Evolutionary conservation across 495 filamentous ascomycete species (phyloP), one percentile per base, ranked within the genome.

Genomic region (Neurospora tetrasperma): DNA sequence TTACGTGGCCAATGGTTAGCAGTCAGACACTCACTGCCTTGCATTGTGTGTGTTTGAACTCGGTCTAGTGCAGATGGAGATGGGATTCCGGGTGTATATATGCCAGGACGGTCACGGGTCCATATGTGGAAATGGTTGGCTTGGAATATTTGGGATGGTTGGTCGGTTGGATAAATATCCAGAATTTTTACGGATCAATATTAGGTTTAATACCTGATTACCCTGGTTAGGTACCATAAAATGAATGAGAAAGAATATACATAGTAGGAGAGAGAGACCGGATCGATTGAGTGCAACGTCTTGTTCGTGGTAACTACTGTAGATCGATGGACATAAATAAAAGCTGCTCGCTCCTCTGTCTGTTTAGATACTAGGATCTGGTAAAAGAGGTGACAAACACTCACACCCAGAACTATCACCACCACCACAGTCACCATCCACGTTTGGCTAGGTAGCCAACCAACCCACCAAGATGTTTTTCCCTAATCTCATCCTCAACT

Each of bases 381-480:
- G 35, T 38, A 2, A 31, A 2, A 31, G 27, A 2, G 27, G 2
- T 23, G 46, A 54, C 5, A 27, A 10, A 27, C 43, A 66, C 39
- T 8, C 31, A 6, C 54, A 31, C n/a, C 11, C 27, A 2, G 27
- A 31, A n/a, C 35, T 6, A 38, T 5, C 4, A 27, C 9, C 20
- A 18, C 20, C 68, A 23, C 18, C 71, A 14, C 0, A 6, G 38
- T 46, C 10, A 11, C 39, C 48, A 46, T 39, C 16, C 14, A 14
- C 8, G 11, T 31, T 20, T 31, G 42, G 9, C 54, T 20, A 48
- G 35, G 35, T 38, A 38, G 35, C 18, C 8, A 4, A 9, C 8
- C 12, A 69, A 39, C n/a, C n/a, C 54, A 39, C 20, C 23, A 71
- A 12, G n/a, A 78, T 76, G 76, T 71, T 69, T 44, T 12, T 73